A percentile compares a stretch with the other conserved stretches of the same genome.
Conservation (phyloP, 495 filamentous ascomycete species). For the Astrothelium subdiscretum region DNA sequence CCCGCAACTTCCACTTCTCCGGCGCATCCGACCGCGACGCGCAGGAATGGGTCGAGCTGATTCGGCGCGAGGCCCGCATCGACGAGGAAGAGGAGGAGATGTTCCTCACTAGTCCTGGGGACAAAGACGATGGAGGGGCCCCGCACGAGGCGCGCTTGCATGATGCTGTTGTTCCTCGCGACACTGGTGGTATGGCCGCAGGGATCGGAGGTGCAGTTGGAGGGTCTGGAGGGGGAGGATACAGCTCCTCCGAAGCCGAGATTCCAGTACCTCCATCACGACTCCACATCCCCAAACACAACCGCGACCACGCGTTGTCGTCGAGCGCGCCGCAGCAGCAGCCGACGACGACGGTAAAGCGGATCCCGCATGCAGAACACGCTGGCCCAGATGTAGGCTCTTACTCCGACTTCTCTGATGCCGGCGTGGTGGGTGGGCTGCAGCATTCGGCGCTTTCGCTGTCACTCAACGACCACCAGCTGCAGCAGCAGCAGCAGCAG, state of each 20-base stretch:
- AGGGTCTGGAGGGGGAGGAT: conserved; percentile 32
- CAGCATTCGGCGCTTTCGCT: conserved; percentile 33
- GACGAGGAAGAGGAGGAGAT: conserved; percentile 78
- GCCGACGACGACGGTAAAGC: conserved; percentile 17
- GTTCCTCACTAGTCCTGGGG: conserved; percentile 50
- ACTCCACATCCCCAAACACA: neutral
- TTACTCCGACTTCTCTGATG: conserved; percentile 84
- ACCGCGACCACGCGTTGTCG: too few species aligned
- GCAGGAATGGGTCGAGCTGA: conserved; percentile 75
- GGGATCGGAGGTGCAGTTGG: neutral
- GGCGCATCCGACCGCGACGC: conserved; percentile 61
- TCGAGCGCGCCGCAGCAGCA: conserved; percentile 1
- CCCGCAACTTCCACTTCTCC: conserved; percentile 84
- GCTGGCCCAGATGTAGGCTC: conserved; percentile 82
- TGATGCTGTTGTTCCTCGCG: too few species aligned
- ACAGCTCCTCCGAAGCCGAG: conserved; percentile 55
- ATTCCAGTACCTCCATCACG: neutral
- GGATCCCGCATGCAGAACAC: conserved; percentile 51
- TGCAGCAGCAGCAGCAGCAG: conserved; percentile 13
- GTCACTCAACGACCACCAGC: conserved; percentile 8
- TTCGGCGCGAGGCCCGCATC: conserved; percentile 65
- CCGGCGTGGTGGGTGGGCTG: conserved; percentile 31
- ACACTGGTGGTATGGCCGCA: too few species aligned
- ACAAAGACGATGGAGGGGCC: conserved; percentile 20
- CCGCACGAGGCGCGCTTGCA: conserved; percentile 3